Conservation (phyloP, 106 monocot species). For the Acanthochlamys bracteata region DNA sequence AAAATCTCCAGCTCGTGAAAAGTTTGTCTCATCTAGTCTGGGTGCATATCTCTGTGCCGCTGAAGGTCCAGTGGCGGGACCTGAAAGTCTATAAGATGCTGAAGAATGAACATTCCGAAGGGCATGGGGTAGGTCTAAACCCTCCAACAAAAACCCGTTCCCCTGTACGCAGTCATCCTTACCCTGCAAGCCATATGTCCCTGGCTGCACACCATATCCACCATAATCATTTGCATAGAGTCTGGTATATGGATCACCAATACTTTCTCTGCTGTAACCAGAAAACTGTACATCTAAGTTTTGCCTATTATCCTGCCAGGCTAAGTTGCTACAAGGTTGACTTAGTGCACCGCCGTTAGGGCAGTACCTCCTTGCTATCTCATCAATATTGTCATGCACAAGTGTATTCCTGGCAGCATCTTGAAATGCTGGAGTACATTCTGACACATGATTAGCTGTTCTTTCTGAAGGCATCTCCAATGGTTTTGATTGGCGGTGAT, state of each 20-base stretch:
- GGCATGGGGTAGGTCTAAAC: slow-evolving; percentile 10
- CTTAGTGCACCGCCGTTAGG: background rate
- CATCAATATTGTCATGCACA: slow-evolving; percentile 12
- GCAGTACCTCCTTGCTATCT: slow-evolving; percentile 23
- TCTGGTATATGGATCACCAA: slow-evolving; percentile 5
- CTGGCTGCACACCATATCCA: slow-evolving; percentile 5
- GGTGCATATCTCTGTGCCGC: slow-evolving; percentile 50
- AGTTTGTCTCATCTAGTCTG: slow-evolving; percentile 42
- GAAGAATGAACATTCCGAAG: slow-evolving; percentile 1
- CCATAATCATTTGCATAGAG: background rate
- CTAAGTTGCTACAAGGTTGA: background rate
- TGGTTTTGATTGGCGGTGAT: background rate
- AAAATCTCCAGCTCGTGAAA: slow-evolving; percentile 4
- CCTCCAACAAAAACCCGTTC: slow-evolving; percentile 13
- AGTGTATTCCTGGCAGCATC: background rate
- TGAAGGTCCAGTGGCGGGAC: slow-evolving; percentile 13
- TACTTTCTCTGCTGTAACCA: slow-evolving; percentile 10
- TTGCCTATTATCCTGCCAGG: background rate
- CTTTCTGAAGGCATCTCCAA: slow-evolving; percentile 8
- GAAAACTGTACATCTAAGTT: slow-evolving; percentile 7
- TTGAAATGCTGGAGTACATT: background rate
- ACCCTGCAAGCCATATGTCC: slow-evolving; percentile 11
- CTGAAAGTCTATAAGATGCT: slow-evolving; percentile 16
- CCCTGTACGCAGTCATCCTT: slow-evolving; percentile 2
- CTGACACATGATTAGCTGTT: background rate